Percentiles rank a stretch among this genome's conserved stretches.
These are phyloP conservation scores for Cercospora sp. DNA, from an alignment of 2,329 filamentous ascomycete genomes.

Conservation along the genomic window DNA sequence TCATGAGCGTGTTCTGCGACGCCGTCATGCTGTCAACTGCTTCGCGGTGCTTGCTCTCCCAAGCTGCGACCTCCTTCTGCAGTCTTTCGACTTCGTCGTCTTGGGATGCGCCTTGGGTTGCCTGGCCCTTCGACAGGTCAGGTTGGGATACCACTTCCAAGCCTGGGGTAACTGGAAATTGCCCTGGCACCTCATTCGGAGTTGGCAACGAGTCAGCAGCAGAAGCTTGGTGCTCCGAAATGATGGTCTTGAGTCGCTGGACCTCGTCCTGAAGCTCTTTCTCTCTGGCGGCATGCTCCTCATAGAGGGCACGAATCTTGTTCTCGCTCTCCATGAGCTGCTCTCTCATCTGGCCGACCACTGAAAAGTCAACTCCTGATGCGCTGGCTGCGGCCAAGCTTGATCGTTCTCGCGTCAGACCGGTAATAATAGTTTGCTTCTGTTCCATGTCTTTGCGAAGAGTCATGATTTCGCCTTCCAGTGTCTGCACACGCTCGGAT, in stretches of 20 bases:
- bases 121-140: constrained; percentile 35
- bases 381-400: constrained; percentile 73
- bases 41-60: constrained; percentile 73
- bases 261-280: constrained; percentile 72
- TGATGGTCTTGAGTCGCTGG: constrained; percentile 61
- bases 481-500: constrained; percentile 83
- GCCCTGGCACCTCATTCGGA: constrained; percentile 39
- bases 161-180: constrained; percentile 42
- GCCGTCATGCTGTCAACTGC: constrained; percentile 69
- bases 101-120: constrained; percentile 25
- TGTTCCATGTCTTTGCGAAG: constrained; percentile 95
- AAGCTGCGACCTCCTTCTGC: constrained; percentile 68
- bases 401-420: constrained; percentile 86
- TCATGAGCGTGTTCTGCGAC: constrained; percentile 70
- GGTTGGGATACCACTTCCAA: constrained; percentile 27
- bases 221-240: constrained; percentile 42
- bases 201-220: constrained; percentile 27
- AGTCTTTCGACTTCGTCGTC: constrained; percentile 62
- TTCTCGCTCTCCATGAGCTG: constrained; percentile 83
- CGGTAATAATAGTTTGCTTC: constrained; percentile 94
- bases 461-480: constrained; percentile 79
- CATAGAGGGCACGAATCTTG: constrained; percentile 72
- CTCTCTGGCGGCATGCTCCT: constrained; percentile 72
- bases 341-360: constrained; percentile 82
- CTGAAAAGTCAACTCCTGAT: constrained; percentile 79